phyloP scores from a whole-genome alignment of 345 rosid genomes.

The Litchi chinensis region DNA sequence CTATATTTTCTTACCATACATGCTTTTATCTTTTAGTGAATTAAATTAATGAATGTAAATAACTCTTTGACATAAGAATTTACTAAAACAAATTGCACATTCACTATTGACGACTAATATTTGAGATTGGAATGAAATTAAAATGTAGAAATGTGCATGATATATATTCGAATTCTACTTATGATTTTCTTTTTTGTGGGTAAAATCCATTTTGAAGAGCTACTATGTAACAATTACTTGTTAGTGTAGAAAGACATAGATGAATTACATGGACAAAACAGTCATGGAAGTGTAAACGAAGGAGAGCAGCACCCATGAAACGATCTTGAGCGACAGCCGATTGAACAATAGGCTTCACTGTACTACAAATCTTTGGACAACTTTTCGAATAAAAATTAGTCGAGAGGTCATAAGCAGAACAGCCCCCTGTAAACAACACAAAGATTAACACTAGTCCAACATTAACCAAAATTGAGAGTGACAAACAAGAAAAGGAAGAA shows the following conservation, averaged over 20 bases:
- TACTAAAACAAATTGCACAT: no score
- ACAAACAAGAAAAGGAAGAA: conserved; percentile 5
- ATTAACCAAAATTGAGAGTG: background rate
- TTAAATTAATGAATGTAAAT: no score
- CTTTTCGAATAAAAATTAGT: conserved; percentile 40
- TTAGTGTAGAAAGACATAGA: background rate
- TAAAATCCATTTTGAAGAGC: no score
- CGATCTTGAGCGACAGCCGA: conserved; percentile 44
- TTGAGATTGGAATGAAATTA: no score
- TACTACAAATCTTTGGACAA: conserved; percentile 45
- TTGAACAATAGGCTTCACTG: conserved; percentile 38
- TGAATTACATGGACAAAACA: conserved; percentile 54
- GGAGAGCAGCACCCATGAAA: conserved; percentile 59
- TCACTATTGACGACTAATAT: no score
- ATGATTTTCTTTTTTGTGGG: no score
- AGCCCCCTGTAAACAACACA: conserved; percentile 29
- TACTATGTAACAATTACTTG: no score
- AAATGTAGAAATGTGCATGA: no score
- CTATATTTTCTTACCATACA: no score
- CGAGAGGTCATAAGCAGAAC: conserved; percentile 43
- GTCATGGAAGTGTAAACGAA: conserved; percentile 53
- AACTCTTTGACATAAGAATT: no score
- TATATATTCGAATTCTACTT: no score
- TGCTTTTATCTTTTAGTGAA: no score
- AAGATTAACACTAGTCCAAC: conserved; percentile 17